Evolutionary conservation across 208 protist genomes (phyloP).

Genomic region (Angomonas ambiguus): DNA sequence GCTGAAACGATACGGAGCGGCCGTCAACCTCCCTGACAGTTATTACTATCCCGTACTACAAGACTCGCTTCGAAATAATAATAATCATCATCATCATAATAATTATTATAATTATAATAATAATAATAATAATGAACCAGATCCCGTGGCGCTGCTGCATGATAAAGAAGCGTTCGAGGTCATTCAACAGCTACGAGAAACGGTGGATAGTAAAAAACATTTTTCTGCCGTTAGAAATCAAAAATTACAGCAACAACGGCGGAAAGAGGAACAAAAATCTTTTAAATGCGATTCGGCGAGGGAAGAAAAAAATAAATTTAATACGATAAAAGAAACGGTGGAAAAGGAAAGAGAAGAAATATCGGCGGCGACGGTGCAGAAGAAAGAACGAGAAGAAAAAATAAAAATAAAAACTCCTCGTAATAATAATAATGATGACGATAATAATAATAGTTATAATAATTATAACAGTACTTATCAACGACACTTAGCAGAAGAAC

Average conservation of each 20-base stretch:
- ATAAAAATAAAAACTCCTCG: neutral
- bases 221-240: no score
- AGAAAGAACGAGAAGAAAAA: neutral
- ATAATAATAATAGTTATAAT: neutral
- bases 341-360: neutral
- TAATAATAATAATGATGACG: neutral
- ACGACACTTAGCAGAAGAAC: no score
- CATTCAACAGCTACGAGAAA: no score
- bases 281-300: neutral
- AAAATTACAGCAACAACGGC: neutral
- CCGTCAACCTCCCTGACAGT: neutral
- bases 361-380: neutral
- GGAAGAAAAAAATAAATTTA: neutral
- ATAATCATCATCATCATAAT: slow-evolving; percentile 5
- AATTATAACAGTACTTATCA: neutral
- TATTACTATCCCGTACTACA: neutral
- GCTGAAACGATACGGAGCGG: neutral
- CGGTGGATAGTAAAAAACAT: no score
- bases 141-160: neutral
- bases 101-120: neutral
- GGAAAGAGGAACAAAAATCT: neutral
- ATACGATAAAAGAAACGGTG: neutral
- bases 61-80: slow-evolving; percentile 2
- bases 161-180: neutral
- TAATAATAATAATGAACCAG: slow-evolving; percentile 9